Conservation (phyloP, 768 basidiomycete species). For the Phlebiopsis gigantea region DNA sequence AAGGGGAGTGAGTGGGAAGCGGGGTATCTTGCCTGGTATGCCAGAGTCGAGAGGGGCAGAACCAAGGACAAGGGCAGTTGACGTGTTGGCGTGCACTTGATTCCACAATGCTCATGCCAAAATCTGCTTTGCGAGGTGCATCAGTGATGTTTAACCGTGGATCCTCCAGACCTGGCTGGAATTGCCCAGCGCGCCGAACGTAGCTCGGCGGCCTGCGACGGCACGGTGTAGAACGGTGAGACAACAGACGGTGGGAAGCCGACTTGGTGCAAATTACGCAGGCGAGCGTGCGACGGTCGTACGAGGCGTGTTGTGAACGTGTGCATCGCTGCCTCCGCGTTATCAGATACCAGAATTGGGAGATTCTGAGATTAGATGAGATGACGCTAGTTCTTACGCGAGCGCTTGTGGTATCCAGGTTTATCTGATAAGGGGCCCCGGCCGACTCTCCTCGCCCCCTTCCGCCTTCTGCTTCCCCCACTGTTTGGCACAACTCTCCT, state of each 20-base stretch:
- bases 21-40: conserved; percentile 6
- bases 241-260: neutral
- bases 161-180: neutral
- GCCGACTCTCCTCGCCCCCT: neutral
- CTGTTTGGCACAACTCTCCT: conserved; percentile 1
- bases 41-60: conserved; percentile 7
- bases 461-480: conserved; percentile 3
- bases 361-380: neutral
- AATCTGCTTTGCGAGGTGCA: neutral
- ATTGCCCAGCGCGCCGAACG: neutral
- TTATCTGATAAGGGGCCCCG: conserved; percentile 8
- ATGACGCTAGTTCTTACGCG: neutral
- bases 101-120: neutral
- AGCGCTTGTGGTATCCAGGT: neutral
- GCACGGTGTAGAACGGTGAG: neutral
- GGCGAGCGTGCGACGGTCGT: neutral
- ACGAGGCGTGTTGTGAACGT: neutral
- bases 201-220: neutral
- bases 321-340: neutral
- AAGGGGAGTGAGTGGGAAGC: conserved; percentile 39
- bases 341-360: neutral
- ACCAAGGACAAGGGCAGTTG: neutral
- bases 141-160: neutral
- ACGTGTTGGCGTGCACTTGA: neutral
- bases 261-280: neutral